These are phyloP conservation scores for Beauveria medogensis DNA, from an alignment of 2,329 filamentous ascomycete genomes.

Conservation along the genomic window DNA sequence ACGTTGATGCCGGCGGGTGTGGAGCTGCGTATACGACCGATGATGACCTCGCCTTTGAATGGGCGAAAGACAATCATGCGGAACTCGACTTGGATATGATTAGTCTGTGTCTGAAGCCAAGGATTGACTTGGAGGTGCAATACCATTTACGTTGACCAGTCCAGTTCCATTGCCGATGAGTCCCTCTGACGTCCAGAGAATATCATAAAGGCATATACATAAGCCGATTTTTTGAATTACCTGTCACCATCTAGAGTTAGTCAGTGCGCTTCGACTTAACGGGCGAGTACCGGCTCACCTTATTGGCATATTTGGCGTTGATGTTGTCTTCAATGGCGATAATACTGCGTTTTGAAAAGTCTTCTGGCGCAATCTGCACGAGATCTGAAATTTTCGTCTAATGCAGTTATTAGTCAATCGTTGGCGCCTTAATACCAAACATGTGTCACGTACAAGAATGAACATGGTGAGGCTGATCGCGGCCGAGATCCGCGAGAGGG, in stretches of 20 bases:
- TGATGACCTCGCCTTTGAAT: conserved; percentile 88
- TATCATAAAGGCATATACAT: conserved; percentile 87
- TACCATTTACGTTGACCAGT: conserved; percentile 89
- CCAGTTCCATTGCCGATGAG: conserved; percentile 89
- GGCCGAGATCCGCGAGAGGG: neutral
- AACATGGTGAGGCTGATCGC: conserved; percentile 32
- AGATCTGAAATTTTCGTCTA: conserved; percentile 92
- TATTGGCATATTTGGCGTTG: conserved; percentile 94
- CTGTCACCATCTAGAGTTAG: conserved; percentile 27
- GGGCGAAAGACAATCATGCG: conserved; percentile 89
- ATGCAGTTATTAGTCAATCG: neutral
- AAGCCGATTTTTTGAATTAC: conserved; percentile 91
- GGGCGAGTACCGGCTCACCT: conserved; percentile 37
- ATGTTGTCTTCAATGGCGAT: conserved; percentile 93
- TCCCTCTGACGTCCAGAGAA: conserved; percentile 83
- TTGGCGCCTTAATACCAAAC: neutral
- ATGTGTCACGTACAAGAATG: conserved; percentile 33
- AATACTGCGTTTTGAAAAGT: conserved; percentile 76
- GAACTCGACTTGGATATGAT: conserved; percentile 59
- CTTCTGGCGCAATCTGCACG: conserved; percentile 82
- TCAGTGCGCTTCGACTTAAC: neutral
- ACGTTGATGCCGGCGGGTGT: conserved; percentile 67
- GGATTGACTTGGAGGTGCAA: neutral
- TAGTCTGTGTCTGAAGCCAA: neutral
- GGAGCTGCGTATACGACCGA: conserved; percentile 72